These are phyloP conservation scores for Thelephora terrestris DNA, from an alignment of 1,284 basidiomycete genomes.

Conservation along the genomic window DNA sequence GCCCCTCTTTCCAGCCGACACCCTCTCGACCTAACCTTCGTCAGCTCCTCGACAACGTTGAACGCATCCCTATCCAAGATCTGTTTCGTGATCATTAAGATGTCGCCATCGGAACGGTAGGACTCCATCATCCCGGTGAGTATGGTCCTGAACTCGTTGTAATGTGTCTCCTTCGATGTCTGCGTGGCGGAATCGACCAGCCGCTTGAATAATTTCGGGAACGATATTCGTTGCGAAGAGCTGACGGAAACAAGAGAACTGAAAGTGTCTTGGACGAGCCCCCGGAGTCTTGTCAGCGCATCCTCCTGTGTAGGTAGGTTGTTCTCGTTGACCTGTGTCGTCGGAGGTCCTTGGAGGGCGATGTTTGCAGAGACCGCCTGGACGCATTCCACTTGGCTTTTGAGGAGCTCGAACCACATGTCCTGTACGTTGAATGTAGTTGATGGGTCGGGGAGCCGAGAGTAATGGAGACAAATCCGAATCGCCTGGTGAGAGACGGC, in stretches of 20 bases:
- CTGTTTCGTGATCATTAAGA: slow-evolving; percentile 81
- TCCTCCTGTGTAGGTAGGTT: slow-evolving; percentile 16
- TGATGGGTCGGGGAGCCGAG: slow-evolving; percentile 28
- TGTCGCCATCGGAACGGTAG: slow-evolving; percentile 85
- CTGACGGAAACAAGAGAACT: slow-evolving; percentile 76
- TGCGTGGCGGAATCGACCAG: slow-evolving; percentile 64
- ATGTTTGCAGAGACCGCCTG: slow-evolving; percentile 53
- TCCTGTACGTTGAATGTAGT: slow-evolving; percentile 61
- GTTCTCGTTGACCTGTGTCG: slow-evolving; percentile 12
- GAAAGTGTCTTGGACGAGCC: slow-evolving; percentile 81
- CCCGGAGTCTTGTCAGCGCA: slow-evolving; percentile 48
- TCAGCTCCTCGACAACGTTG: slow-evolving; percentile 48
- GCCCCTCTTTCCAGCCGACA: slow-evolving; percentile 14
- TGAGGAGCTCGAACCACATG: slow-evolving; percentile 83
- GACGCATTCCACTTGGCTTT: slow-evolving; percentile 71
- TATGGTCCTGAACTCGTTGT: slow-evolving; percentile 87
- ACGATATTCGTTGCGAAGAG: slow-evolving; percentile 76
- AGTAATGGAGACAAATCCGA: slow-evolving; percentile 59
- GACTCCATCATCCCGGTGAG: slow-evolving; percentile 91
- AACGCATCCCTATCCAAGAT: slow-evolving; percentile 81
- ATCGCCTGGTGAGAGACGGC: slow-evolving; percentile 53
- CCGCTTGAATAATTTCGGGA: slow-evolving; percentile 86
- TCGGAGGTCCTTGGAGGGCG: slow-evolving; percentile 18
- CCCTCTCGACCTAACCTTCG: slow-evolving; percentile 19
- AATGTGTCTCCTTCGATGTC: slow-evolving; percentile 53